These are phyloP conservation scores for Elsinoe necatrix DNA, from an alignment of 2,329 filamentous ascomycete genomes.

Conservation along the genomic window DNA sequence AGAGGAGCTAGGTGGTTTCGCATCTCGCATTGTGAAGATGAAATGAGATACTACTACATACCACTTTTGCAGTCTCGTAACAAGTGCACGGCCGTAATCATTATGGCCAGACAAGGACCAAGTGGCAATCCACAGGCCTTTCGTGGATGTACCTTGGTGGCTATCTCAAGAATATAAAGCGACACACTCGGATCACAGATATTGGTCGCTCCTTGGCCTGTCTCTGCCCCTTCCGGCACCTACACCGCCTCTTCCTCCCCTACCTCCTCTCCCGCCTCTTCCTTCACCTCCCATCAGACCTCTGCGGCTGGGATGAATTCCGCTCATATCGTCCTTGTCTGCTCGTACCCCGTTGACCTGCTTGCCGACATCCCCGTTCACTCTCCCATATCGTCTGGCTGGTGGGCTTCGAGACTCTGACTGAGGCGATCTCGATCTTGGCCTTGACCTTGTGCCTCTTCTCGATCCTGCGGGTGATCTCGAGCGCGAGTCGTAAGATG, in stretches of 20 bases:
- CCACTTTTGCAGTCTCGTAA: not conserved
- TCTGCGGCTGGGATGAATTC: constrained; percentile 30
- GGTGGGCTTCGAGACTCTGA: constrained; percentile 15
- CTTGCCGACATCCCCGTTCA: constrained; percentile 1
- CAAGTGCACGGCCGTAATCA: too few relatives aligned
- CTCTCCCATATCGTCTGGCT: constrained; percentile 5
- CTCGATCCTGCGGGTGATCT: not conserved
- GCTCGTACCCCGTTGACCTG: constrained; percentile 8
- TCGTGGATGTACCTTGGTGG: too few relatives aligned
- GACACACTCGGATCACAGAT: not conserved
- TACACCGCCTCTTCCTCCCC: constrained; percentile 16
- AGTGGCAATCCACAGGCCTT: too few relatives aligned
- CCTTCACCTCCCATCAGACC: constrained; percentile 24
- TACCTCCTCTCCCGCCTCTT: constrained; percentile 19
- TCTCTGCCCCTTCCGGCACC: constrained; percentile 17
- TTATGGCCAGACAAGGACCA: too few relatives aligned
- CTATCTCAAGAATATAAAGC: too few relatives aligned
- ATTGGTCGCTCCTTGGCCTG: constrained; percentile 8
- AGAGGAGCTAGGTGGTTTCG: not conserved
- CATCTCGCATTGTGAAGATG: not conserved
- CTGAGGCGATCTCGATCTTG: constrained; percentile 2
- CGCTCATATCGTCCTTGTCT: constrained; percentile 23
- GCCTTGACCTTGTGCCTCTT: not conserved
- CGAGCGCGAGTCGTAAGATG: constrained; percentile 6
- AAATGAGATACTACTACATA: not conserved